A percentile compares a stretch with the other conserved stretches of the same genome.
Conservation (phyloP, 2,329 filamentous ascomycete species). For the Dothideomycetidae sp. region DNA sequence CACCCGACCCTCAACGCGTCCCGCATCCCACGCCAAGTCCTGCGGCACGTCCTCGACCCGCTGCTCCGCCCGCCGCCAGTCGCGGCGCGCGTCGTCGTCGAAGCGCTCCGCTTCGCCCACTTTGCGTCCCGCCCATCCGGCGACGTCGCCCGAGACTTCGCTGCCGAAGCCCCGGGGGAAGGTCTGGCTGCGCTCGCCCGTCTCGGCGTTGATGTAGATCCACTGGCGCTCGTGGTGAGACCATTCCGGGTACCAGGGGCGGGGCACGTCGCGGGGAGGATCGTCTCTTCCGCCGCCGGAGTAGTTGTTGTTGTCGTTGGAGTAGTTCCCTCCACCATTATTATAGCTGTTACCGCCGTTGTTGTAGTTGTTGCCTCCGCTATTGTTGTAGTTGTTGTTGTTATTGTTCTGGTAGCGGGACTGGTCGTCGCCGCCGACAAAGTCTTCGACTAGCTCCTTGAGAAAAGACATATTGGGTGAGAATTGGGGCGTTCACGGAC, state of each 20-base stretch:
- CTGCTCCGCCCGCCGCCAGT: background rate
- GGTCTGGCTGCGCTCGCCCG: slow-evolving; percentile 27
- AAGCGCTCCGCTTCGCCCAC: slow-evolving; percentile 8
- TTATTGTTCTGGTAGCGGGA: slow-evolving; percentile 3
- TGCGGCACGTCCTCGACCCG: slow-evolving; percentile 25
- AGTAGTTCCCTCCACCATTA: slow-evolving; percentile 6
- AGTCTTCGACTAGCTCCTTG: slow-evolving; percentile 19
- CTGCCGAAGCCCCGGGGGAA: background rate
- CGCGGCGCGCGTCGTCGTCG: background rate
- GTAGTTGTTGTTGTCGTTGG: slow-evolving; percentile 10
- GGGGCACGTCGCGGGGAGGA: slow-evolving; percentile 23
- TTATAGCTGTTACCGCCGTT: slow-evolving; percentile 4
- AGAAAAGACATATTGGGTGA: slow-evolving; percentile 17
- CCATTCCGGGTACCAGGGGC: slow-evolving; percentile 34
- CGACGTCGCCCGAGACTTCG: slow-evolving; percentile 30
- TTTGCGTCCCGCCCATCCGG: slow-evolving; percentile 30
- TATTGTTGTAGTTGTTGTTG: slow-evolving; percentile 5
- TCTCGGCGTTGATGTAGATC: slow-evolving; percentile 34
- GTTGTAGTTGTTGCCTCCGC: slow-evolving; percentile 6
- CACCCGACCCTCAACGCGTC: slow-evolving; percentile 29
- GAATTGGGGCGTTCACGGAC: background rate
- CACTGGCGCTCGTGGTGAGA: slow-evolving; percentile 28
- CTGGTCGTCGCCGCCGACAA: slow-evolving; percentile 13
- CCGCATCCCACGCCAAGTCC: slow-evolving; percentile 26
- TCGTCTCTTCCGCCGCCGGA: slow-evolving; percentile 4